Evolutionary conservation across 805 yeast species (phyloP).

Genomic region (Sugiyamaella qingdaonensis): DNA sequence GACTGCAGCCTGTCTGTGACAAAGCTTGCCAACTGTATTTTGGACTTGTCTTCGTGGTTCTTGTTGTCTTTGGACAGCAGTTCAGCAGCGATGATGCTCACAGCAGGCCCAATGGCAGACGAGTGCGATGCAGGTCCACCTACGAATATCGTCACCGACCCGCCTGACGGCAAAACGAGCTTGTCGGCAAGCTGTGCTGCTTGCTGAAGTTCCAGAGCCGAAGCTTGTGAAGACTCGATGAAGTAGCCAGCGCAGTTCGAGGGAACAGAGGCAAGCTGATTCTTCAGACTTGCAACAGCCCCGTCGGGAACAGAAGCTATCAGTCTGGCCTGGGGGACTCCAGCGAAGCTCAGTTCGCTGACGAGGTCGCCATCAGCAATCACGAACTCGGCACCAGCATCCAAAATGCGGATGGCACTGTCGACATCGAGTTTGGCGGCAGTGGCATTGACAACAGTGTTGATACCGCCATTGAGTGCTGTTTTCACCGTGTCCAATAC

Average conservation of each 20-base stretch:
- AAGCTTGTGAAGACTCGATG: not conserved
- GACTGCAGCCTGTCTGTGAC: conserved; percentile 56
- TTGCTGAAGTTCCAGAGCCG: not conserved
- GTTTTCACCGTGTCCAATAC: not conserved
- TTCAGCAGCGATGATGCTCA: conserved; percentile 17
- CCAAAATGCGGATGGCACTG: conserved; percentile 47
- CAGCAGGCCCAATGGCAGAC: conserved; percentile 12
- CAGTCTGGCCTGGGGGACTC: conserved; percentile 51
- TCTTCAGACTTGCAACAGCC: conserved; percentile 9
- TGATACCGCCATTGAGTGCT: not conserved
- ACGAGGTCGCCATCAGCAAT: conserved; percentile 36
- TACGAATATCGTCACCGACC: not conserved
- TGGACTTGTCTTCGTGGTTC: not conserved
- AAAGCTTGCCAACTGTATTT: conserved; percentile 40
- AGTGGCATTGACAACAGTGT: not conserved
- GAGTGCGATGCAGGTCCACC: not conserved
- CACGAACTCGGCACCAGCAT: conserved; percentile 53
- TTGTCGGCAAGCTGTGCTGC: conserved; percentile 6
- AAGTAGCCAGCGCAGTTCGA: not conserved
- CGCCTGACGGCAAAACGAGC: conserved; percentile 2
- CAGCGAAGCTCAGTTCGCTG: conserved; percentile 38
- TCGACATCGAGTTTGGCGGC: conserved; percentile 32
- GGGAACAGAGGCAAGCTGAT: conserved; percentile 20
- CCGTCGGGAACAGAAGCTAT: conserved; percentile 27
- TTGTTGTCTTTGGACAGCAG: conserved; percentile 5